Evolutionary conservation across 805 yeast genomes (phyloP), one percentile per base, ranked within the genome.

Genomic region (Ogataea pini): DNA sequence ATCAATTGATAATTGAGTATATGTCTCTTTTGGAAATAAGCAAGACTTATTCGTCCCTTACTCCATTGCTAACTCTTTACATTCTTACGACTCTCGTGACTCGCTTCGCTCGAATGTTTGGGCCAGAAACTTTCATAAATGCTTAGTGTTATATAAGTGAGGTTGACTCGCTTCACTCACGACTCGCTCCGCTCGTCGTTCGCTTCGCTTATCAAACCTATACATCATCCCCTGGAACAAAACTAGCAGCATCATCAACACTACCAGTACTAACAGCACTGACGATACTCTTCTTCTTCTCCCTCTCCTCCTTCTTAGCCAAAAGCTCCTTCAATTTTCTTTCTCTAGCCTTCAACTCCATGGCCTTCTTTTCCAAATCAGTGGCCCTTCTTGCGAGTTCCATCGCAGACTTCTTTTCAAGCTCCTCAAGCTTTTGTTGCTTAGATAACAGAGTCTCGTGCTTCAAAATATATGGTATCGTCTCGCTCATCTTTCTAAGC

Each of bases 381-480:
- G 85, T 83, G n/a, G 91, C 92, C 55, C 91, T 74, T 51, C 73
- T 72, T 24, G 89, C 81, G 59, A 87, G 71, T 59, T 86, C 92
- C 60, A 76, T 77, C 0, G 92, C 94, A 46, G 87, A 80, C 53
- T 83, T 85, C 60, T 84, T 83, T 64, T 87, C 95, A 68, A 87
- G 69, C 57, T 86, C 89, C 63, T 86, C 91, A 43, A 87, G 70
- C 68, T 84, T 86, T 49, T 83, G 88, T 61, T 87, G 91, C 65
- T 87, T 83, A 44, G 85, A 84, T 55, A 82, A 68, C 48, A 86
- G 77, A 48, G 85, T 77, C 65, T 87, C 92, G 64, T 86, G 92
- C 62, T 88, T 78, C 52, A 87, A 70, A 28, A 86, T 85, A 57
- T 87, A 87, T n/a, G 95, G 95, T 19, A 87, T 88, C 1, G 94